Evolutionary conservation across 352 stramenopile species (phyloP), one percentile per base, ranked within the genome.

Genomic region (Phytopythium oedochilum): DNA sequence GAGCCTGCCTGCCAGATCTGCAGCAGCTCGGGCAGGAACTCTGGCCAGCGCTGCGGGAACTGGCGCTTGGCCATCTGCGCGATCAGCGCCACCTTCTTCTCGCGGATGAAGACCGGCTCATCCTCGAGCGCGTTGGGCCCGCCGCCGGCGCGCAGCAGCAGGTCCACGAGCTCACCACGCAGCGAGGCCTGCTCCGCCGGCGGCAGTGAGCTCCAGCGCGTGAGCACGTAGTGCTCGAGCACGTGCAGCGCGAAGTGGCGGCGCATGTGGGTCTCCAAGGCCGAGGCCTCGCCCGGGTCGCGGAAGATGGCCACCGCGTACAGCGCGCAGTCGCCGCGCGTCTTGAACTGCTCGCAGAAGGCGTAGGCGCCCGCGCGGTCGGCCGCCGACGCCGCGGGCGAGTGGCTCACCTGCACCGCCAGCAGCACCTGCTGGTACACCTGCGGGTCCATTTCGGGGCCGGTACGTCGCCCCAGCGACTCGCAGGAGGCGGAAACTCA

Each of bases 171-270:
- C 47, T 88, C 77, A 0, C 52, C 51, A 15, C 83, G 79, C 59
- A 88, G 66, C 20, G 55, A 54, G 23, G 73, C 45, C 51, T 88
- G 78, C 15, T 88, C 70, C 3, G 65, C 60, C 0, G 70, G 43
- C 0, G 78, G 68, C n/a, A 83, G 55, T 10, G 51, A 42, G 31
- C 64, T 75, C 83, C 83, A 92, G 18, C 71, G 55, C 11, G 69
- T 83, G 12, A 88, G 60, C 36, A 92, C 61, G 53, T 83, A 79
- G 42, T 85, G 78, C 51, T 90, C 83, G 26, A 92, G 65, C 25
- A 90, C 78, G 45, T 92, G 83, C 29, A 92, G 64, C 47, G 83
- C 79, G 69, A 92, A 92, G 62, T 92, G 83, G 49, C 83, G 83
- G 35, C 79, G 74, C 22, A 64, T 83, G 53, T 76, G 65, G 20